These are phyloP conservation scores for Basipetospora chlamydospora DNA, from an alignment of 2,329 filamentous ascomycete genomes.

Conservation along the genomic window DNA sequence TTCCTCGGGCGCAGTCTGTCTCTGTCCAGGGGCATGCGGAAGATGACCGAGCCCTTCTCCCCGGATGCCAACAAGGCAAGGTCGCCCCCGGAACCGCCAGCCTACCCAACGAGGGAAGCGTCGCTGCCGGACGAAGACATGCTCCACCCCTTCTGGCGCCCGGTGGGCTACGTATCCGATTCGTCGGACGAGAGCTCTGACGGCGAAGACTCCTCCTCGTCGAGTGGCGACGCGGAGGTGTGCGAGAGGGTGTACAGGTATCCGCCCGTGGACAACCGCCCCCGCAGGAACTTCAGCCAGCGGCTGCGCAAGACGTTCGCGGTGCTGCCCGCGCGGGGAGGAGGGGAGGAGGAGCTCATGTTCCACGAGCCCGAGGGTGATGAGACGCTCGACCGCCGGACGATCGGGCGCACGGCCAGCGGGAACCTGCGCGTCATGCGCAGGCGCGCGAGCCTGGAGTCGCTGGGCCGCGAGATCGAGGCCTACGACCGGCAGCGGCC, in stretches of 20 bases:
- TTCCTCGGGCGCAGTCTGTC: slow-evolving; percentile 39
- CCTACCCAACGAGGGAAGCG: slow-evolving; percentile 28
- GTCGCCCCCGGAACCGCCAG: slow-evolving; percentile 15
- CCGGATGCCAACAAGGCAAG: slow-evolving; percentile 15
- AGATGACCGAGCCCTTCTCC: slow-evolving; percentile 14
- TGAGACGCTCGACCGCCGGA: slow-evolving; percentile 37
- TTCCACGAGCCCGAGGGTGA: slow-evolving; percentile 16
- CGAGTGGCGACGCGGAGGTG: slow-evolving; percentile 19
- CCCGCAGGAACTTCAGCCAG: slow-evolving; percentile 31
- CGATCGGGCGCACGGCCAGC: slow-evolving; percentile 42
- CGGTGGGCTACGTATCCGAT: slow-evolving; percentile 27
- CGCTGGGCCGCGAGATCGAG: slow-evolving; percentile 16
- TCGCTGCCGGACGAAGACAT: slow-evolving; percentile 36
- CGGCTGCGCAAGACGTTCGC: slow-evolving; percentile 46
- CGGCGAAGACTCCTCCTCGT: slow-evolving; percentile 17
- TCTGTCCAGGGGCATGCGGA: slow-evolving; percentile 27
- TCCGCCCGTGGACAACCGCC: slow-evolving; percentile 33
- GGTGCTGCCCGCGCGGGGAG: slow-evolving; percentile 37
- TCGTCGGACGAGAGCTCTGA: slow-evolving; percentile 10
- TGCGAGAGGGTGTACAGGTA: slow-evolving; percentile 29
- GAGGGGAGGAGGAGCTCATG: slow-evolving; percentile 20
- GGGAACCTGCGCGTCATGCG: slow-evolving; percentile 46
- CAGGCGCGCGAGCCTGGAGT: slow-evolving; percentile 33
- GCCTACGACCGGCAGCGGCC: slow-evolving; percentile 16
- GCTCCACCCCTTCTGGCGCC: slow-evolving; percentile 48